Evolutionary conservation across 176 grass and related monocot species (phyloP).

Genomic region (Tillandsia fasciculata): DNA sequence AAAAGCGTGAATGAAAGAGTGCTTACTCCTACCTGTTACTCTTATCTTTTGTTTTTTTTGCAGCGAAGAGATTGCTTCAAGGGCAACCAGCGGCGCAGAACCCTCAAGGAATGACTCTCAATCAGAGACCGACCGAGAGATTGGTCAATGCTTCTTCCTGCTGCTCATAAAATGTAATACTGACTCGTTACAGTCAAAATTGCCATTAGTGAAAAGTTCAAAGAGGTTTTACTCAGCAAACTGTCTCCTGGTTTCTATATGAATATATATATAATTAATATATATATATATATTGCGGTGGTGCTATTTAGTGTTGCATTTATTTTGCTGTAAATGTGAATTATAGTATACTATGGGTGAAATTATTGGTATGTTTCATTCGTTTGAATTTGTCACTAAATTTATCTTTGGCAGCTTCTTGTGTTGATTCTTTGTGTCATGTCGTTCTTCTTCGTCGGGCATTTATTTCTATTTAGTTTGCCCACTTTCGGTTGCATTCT

Average conservation of each 20-base stretch:
- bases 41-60: slow-evolving; percentile 10
- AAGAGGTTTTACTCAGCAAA: neutral
- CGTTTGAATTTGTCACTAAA: neutral
- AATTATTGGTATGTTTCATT: neutral
- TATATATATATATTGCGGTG: neutral
- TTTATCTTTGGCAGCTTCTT: neutral
- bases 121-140: slow-evolving; percentile 50
- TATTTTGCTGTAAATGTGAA: neutral
- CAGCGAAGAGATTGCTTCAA: slow-evolving; percentile 75
- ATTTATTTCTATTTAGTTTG: too few relatives aligned
- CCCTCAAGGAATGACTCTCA: slow-evolving; percentile 61
- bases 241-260: neutral
- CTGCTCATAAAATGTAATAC: slow-evolving; percentile 45
- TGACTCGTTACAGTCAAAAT: neutral
- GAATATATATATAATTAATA: too few relatives aligned
- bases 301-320: neutral
- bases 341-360: neutral
- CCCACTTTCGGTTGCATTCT: too few relatives aligned
- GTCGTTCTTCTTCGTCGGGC: too few relatives aligned
- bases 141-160: slow-evolving; percentile 57
- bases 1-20: too few relatives aligned
- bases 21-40: neutral
- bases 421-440: too few relatives aligned
- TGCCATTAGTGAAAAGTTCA: neutral
- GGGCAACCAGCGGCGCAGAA: slow-evolving; percentile 43